Evolutionary conservation across 2,329 filamentous ascomycete species (phyloP).

Genomic region (Lachnellula occidentalis): DNA sequence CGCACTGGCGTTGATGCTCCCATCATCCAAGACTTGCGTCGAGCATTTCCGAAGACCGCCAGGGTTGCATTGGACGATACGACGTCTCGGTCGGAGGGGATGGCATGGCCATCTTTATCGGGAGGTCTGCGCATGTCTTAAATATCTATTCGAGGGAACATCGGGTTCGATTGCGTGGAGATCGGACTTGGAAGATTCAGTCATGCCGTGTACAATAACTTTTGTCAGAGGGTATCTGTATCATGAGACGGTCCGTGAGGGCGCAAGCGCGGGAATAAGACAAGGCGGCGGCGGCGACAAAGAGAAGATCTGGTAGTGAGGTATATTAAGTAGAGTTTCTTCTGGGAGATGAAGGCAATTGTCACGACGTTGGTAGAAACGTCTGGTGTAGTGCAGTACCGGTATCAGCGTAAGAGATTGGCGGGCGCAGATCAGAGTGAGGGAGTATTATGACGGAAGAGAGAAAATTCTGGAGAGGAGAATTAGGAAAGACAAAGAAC

Average conservation of each 20-base stretch:
- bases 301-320: not conserved
- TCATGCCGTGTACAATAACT: not conserved
- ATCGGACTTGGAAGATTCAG: conserved; percentile 9
- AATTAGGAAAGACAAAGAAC: too few relatives aligned
- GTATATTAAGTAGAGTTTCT: not conserved
- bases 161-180: conserved; percentile 8
- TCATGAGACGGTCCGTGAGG: not conserved
- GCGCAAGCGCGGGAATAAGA: not conserved
- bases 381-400: too few relatives aligned
- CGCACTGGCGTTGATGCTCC: conserved; percentile 20
- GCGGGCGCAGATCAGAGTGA: too few relatives aligned
- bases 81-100: conserved; percentile 27
- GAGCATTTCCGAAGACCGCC: conserved; percentile 28
- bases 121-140: conserved; percentile 30
- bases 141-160: conserved; percentile 9
- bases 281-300: conserved; percentile 4
- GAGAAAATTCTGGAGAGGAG: too few relatives aligned
- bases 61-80: conserved; percentile 32
- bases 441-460: too few relatives aligned
- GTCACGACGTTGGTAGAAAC: too few relatives aligned
- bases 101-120: conserved; percentile 25
- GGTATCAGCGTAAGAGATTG: too few relatives aligned
- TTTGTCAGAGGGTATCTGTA: conserved; percentile 1
- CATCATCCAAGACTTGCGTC: conserved; percentile 33
- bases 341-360: not conserved